A percentile compares a stretch with the other conserved stretches of the same genome.
Conservation (phyloP, 768 basidiomycete genomes). For the Rhizopogon vinicolor region DNA sequence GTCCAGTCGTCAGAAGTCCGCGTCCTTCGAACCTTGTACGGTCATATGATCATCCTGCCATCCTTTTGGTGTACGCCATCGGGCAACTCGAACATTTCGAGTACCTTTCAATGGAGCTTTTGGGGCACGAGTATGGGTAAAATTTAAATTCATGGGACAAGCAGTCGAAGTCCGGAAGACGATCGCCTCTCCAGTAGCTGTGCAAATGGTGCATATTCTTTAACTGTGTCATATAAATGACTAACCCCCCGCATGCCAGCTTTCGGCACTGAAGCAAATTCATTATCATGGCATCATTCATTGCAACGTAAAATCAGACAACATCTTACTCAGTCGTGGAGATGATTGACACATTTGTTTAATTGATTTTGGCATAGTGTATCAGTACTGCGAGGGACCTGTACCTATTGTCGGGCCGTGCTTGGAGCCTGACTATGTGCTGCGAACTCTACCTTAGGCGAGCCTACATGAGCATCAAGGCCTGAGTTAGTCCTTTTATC, state of each 20-base stretch:
- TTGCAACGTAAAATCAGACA: background rate
- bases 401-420: constrained; percentile 16
- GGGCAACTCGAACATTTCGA: too few species aligned
- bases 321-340: constrained; percentile 23
- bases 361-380: constrained; percentile 29
- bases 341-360: constrained; percentile 21
- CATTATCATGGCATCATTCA: background rate
- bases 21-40: too few species aligned
- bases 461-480: constrained; percentile 26
- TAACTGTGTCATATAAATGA: background rate
- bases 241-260: background rate
- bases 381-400: background rate
- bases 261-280: background rate
- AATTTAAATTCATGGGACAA: too few species aligned
- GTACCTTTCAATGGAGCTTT: too few species aligned
- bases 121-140: too few species aligned
- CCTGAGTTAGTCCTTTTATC: too few species aligned
- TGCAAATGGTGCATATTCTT: background rate
- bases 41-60: too few species aligned
- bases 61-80: too few species aligned
- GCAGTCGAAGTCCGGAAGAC: too few species aligned
- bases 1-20: too few species aligned
- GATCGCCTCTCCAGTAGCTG: background rate
- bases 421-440: constrained; percentile 11
- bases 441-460: constrained; percentile 28